These are phyloP conservation scores for Lepidium africanum DNA, from an alignment of 345 rosid species.

Conservation along the genomic window DNA sequence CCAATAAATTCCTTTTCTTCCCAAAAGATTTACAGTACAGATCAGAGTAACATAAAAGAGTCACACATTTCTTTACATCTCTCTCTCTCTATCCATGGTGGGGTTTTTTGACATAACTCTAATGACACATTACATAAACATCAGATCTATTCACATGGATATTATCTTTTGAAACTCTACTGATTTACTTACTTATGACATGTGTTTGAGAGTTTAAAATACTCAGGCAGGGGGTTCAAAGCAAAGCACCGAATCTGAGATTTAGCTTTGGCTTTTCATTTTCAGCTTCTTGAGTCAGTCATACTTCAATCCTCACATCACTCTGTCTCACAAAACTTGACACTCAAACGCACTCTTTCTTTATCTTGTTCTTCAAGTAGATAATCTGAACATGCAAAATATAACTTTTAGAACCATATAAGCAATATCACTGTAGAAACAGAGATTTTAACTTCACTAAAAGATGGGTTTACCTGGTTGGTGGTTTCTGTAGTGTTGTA, in stretches of 20 bases:
- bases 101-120: background rate
- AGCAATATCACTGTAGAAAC: background rate
- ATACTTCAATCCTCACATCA: constrained; percentile 18
- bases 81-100: background rate
- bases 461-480: constrained; percentile 20
- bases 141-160: constrained; percentile 19
- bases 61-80: constrained; percentile 14
- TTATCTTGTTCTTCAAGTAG: constrained; percentile 8
- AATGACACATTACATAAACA: constrained; percentile 8
- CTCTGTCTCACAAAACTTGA: background rate
- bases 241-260: constrained; percentile 7
- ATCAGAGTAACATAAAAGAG: constrained; percentile 8
- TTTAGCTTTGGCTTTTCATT: background rate
- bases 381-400: constrained; percentile 17
- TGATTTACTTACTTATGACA: constrained; percentile 1
- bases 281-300: constrained; percentile 10
- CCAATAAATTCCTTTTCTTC: background rate
- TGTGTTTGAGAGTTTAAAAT: constrained; percentile 4
- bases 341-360: background rate
- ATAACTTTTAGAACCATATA: background rate
- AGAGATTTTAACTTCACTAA: background rate
- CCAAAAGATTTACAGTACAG: constrained; percentile 2
- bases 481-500: constrained; percentile 18
- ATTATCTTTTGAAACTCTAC: constrained; percentile 2
- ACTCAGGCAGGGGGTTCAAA: constrained; percentile 5